Conservation (phyloP, 2,329 filamentous ascomycete genomes). For the Cladosporium colombiae region DNA sequence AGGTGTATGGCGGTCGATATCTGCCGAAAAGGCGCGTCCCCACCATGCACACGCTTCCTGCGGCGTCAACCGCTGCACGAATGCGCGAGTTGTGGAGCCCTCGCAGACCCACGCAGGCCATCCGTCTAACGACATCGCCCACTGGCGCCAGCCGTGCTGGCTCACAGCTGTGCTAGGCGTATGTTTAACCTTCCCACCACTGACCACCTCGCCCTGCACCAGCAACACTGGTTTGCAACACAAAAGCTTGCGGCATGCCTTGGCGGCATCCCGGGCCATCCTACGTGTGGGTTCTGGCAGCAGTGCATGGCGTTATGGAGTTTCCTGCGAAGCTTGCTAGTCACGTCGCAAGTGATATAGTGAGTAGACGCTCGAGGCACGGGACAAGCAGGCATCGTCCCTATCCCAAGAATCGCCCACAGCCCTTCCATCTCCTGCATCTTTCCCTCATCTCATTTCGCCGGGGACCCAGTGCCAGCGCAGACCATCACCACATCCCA, state of each 20-base stretch:
- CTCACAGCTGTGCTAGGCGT: slow-evolving; percentile 14
- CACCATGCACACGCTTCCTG: slow-evolving; percentile 16
- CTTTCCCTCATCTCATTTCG: slow-evolving; percentile 12
- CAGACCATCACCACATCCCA: slow-evolving; percentile 19
- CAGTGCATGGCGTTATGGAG: slow-evolving; percentile 13
- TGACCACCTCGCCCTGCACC: slow-evolving; percentile 16
- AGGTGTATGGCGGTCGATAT: background rate
- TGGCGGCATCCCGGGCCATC: slow-evolving; percentile 16
- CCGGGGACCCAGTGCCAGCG: slow-evolving; percentile 16
- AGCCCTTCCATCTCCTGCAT: slow-evolving; percentile 17
- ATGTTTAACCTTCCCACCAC: slow-evolving; percentile 16
- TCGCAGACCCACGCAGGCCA: background rate
- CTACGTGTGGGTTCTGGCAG: slow-evolving; percentile 15
- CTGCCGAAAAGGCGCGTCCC: slow-evolving; percentile 14
- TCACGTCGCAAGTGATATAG: slow-evolving; percentile 22
- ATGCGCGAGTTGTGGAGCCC: slow-evolving; percentile 3
- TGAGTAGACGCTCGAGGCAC: slow-evolving; percentile 19
- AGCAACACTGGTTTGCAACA: slow-evolving; percentile 16
- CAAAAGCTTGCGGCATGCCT: slow-evolving; percentile 16
- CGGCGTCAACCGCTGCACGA: slow-evolving; percentile 12
- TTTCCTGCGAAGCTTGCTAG: slow-evolving; percentile 18
- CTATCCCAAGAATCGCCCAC: slow-evolving; percentile 17
- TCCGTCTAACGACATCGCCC: slow-evolving; percentile 11
- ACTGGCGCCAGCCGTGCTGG: slow-evolving; percentile 4
- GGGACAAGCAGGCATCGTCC: slow-evolving; percentile 20